Base-by-base conservation (phyloP, 768 basidiomycete genomes). In the Lentinula aciculospora region DNA sequence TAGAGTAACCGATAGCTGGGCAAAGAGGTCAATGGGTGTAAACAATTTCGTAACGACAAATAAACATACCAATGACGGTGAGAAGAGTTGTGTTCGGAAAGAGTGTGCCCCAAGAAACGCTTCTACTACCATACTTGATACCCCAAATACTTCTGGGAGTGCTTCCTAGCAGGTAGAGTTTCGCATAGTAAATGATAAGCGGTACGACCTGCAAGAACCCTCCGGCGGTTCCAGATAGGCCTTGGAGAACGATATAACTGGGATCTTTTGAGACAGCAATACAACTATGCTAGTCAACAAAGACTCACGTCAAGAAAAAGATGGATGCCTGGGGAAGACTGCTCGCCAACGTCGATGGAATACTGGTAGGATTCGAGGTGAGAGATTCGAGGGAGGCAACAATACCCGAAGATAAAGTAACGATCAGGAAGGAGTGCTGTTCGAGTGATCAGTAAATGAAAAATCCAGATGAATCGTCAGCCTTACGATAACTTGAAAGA, bases 401-500 rank as follows among this genome's bases (percentile, higher is more conserved):
- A 61, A 99, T 81, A 55, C 96, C 96, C 2, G 92, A 88, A 32
- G 84, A 79, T 31, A 98, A 69, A 0, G 94, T 91, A 32, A 97
- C 85, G 64, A 97, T 83, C 44, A 98, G 75, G 83, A 98, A 99
- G 2, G 92, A 92, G 72, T 98, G 90, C 89, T 97, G 72, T 47
- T 13, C 28, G 17, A 17, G 32, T 39, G 12, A 32, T 34, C 25
- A 40, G 2, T n/a, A 10, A 50, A 36, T 13, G 9, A 6, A 29
- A 17, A 34, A 9, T 47, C 6, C 21, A 61, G 23, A 15, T 31
- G 28, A 23, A 45, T 34, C 3, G 83, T n/a, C n/a, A n/a, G n/a
- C n/a, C 92, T 62, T 71, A 95, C 92, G 54, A 97, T 73, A 49
- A 95, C 90, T 74, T 90, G 88, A 80, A 97, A 97, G 61, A 92